A percentile compares a stretch with the other conserved stretches of the same genome.
These are phyloP conservation scores for Leucoagaricus sp. DNA, from an alignment of 1,284 basidiomycete species.

Conservation along the genomic window DNA sequence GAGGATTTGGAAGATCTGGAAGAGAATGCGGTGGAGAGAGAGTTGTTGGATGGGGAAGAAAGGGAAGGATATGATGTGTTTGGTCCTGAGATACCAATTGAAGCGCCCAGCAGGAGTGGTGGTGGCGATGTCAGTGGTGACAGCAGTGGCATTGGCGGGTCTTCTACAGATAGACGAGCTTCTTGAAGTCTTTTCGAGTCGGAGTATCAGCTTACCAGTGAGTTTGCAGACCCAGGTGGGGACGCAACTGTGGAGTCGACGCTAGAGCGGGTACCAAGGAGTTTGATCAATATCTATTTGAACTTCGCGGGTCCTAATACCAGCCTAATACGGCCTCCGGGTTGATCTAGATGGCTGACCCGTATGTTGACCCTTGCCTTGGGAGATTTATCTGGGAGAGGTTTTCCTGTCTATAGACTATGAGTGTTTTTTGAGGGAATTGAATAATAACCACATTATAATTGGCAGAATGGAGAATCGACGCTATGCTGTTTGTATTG, in stretches of 20 bases:
- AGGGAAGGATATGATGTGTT: constrained; percentile 12
- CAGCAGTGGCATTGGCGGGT: constrained; percentile 12
- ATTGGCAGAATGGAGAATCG: neutral
- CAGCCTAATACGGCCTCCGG: neutral
- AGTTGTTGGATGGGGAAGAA: constrained; percentile 4
- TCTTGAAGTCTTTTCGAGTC: constrained; percentile 5
- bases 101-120: neutral
- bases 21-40: constrained; percentile 12
- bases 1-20: constrained; percentile 5
- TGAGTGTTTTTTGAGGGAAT: neutral
- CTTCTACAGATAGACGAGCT: constrained; percentile 1
- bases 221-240: constrained; percentile 20
- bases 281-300: neutral
- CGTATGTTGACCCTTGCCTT: neutral
- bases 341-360: neutral
- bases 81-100: constrained; percentile 11
- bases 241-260: constrained; percentile 28
- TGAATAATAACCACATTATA: neutral
- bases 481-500: neutral
- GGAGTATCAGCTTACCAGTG: neutral
- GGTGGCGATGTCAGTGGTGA: constrained; percentile 2
- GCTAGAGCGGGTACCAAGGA: constrained; percentile 21
- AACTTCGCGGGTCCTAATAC: no score
- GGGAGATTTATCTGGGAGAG: neutral
- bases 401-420: neutral